A percentile compares a stretch with the other conserved stretches of the same genome.
These are phyloP conservation scores for Lactarius psammicola DNA, from an alignment of 768 basidiomycete species.

Conservation along the genomic window DNA sequence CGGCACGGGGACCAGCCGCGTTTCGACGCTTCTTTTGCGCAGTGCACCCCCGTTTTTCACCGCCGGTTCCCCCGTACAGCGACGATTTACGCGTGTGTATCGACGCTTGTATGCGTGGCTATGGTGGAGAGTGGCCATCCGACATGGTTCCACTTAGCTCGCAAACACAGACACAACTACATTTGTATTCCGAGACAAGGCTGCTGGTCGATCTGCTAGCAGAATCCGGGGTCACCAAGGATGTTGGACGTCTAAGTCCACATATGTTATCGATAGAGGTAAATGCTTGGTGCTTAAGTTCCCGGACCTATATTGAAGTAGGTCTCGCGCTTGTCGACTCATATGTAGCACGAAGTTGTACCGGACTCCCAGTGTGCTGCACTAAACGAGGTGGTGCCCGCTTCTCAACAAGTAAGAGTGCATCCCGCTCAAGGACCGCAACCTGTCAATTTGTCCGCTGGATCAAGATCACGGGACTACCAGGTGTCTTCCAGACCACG, in stretches of 20 bases:
- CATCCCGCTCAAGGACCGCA: background rate
- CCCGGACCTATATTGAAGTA: background rate
- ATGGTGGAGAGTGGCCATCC: conserved; percentile 13
- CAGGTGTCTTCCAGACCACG: background rate
- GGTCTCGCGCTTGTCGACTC: background rate
- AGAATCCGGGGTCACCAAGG: background rate
- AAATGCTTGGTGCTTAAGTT: background rate
- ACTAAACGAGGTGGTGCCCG: background rate
- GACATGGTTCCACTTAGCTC: conserved; percentile 15
- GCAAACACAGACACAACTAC: conserved; percentile 8
- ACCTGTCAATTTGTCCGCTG: background rate
- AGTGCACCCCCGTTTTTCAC: conserved; percentile 11
- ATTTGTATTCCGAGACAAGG: background rate
- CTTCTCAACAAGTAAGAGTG: background rate
- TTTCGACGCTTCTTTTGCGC: conserved; percentile 12
- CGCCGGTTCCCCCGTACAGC: background rate
- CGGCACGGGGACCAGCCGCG: conserved; percentile 17
- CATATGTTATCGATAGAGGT: conserved; percentile 18
- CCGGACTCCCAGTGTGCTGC: conserved; percentile 14
- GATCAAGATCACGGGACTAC: background rate
- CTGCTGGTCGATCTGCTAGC: background rate
- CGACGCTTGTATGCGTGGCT: conserved; percentile 16
- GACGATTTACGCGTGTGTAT: conserved; percentile 20
- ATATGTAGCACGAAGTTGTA: conserved; percentile 17
- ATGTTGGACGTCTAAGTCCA: background rate